A percentile compares a stretch with the other conserved stretches of the same genome.
These are phyloP conservation scores for Hyphodiscus hymeniophilus DNA, from an alignment of 495 filamentous ascomycete genomes.

Conservation along the genomic window DNA sequence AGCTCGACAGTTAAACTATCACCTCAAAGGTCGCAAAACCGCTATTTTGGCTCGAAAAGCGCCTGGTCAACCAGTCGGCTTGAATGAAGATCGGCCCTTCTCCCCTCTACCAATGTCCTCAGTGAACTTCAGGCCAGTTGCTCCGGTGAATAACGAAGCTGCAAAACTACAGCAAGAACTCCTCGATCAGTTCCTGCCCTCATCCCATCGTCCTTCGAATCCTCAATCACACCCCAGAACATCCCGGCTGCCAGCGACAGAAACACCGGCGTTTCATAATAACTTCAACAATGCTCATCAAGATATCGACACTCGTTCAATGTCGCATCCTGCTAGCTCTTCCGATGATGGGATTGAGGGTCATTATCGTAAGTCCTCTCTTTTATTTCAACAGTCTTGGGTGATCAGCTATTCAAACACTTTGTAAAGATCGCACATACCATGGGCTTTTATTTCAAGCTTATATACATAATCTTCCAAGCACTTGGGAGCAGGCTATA, in stretches of 20 bases:
- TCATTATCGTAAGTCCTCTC: too few species aligned
- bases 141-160: slow-evolving; percentile 10
- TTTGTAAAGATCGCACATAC: too few species aligned
- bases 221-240: slow-evolving; percentile 3
- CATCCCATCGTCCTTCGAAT: slow-evolving; percentile 1
- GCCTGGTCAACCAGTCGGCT: slow-evolving; percentile 6
- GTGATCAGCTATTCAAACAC: too few species aligned
- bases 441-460: too few species aligned
- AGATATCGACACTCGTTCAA: slow-evolving; percentile 3
- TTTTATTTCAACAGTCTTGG: too few species aligned
- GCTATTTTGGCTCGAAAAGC: slow-evolving; percentile 52
- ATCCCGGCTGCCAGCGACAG: slow-evolving; percentile 6
- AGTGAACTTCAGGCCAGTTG: slow-evolving; percentile 8
- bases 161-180: slow-evolving; percentile 19
- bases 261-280: neutral
- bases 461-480: too few species aligned
- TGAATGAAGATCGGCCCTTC: slow-evolving; percentile 4
- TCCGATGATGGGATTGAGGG: slow-evolving; percentile 18
- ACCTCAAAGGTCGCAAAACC: slow-evolving; percentile 63
- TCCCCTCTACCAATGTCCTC: slow-evolving; percentile 19
- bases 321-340: slow-evolving; percentile 8
- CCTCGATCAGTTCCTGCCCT: slow-evolving; percentile 19
- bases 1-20: slow-evolving; percentile 75
- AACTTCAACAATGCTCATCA: slow-evolving; percentile 2
- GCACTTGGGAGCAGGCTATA: too few species aligned